phyloP scores from a whole-genome alignment of 2,329 filamentous ascomycete species.

The Cordyceps fumosorosea region DNA sequence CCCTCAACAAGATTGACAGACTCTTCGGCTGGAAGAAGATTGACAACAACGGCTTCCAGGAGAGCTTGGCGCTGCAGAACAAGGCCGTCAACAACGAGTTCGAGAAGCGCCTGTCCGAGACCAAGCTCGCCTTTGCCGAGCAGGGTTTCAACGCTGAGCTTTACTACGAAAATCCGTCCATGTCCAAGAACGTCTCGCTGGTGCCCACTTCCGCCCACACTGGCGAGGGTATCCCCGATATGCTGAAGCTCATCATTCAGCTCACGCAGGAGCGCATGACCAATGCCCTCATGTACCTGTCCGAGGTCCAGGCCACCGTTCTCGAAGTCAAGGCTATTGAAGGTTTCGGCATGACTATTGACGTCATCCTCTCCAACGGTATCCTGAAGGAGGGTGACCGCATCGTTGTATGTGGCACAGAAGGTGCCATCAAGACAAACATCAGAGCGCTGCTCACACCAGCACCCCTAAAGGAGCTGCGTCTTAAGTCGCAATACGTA shows the following conservation, averaged over 20 bases:
- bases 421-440: slow-evolving; percentile 90
- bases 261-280: slow-evolving; percentile 98
- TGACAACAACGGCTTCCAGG: slow-evolving; percentile 96
- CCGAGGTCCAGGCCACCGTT: slow-evolving; percentile 94
- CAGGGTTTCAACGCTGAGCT: slow-evolving; percentile 97
- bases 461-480: slow-evolving; percentile 84
- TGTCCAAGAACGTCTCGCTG: slow-evolving; percentile 90
- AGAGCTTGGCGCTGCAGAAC: slow-evolving; percentile 82
- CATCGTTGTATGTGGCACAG: slow-evolving; percentile 92
- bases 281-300: slow-evolving; percentile 93
- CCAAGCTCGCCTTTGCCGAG: slow-evolving; percentile 89
- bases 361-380: slow-evolving; percentile 94
- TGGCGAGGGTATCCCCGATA: slow-evolving; percentile 97
- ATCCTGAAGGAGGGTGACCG: slow-evolving; percentile 89
- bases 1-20: slow-evolving; percentile 99
- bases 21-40: slow-evolving; percentile 98
- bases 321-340: slow-evolving; percentile 99
- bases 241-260: slow-evolving; percentile 90
- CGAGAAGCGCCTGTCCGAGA: slow-evolving; percentile 78
- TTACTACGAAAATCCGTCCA: slow-evolving; percentile 96
- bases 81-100: slow-evolving; percentile 94
- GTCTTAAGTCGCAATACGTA: slow-evolving; percentile 92
- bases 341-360: slow-evolving; percentile 96
- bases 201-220: slow-evolving; percentile 96
- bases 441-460: slow-evolving; percentile 92